A percentile compares a stretch with the other conserved stretches of the same genome.
These are phyloP conservation scores for Phytopythium chamaehyphon DNA, from an alignment of 352 stramenopile species.

Conservation along the genomic window DNA sequence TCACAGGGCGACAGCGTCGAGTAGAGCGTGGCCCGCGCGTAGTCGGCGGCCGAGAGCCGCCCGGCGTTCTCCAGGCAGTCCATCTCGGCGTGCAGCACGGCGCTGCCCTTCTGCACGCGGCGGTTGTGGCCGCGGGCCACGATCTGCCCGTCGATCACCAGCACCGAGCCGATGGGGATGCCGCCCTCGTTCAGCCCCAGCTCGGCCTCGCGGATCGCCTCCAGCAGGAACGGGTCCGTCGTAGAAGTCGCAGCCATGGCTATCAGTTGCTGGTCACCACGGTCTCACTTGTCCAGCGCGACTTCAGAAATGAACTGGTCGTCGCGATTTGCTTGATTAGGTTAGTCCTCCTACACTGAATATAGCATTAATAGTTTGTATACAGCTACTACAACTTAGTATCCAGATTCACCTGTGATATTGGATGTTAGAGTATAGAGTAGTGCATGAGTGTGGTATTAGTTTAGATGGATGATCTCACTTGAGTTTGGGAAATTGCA, in stretches of 20 bases:
- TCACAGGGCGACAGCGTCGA: constrained; percentile 36
- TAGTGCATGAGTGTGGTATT: too few species aligned
- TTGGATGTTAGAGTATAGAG: too few species aligned
- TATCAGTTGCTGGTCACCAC: not conserved
- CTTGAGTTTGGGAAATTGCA: too few species aligned
- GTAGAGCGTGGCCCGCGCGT: constrained; percentile 30
- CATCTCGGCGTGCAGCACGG: constrained; percentile 38
- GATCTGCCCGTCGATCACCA: constrained; percentile 27
- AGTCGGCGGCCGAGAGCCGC: constrained; percentile 28
- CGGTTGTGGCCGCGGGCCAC: constrained; percentile 34
- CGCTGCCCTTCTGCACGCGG: constrained; percentile 29
- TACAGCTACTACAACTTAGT: too few species aligned
- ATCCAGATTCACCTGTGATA: too few species aligned
- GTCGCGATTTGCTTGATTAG: not conserved
- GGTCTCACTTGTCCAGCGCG: not conserved
- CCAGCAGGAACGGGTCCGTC: constrained; percentile 28
- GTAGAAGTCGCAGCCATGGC: not conserved
- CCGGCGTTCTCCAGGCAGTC: constrained; percentile 34
- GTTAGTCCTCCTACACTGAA: too few species aligned
- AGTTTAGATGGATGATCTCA: too few species aligned
- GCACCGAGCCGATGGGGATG: constrained; percentile 38
- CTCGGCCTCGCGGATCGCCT: constrained; percentile 23
- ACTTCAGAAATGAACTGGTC: not conserved
- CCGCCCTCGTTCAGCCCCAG: constrained; percentile 21
- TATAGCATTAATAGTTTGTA: too few species aligned